Evolutionary conservation across 1,284 basidiomycete species (phyloP), one percentile per base, ranked within the genome.

Genomic region (Puccinia hordei): DNA sequence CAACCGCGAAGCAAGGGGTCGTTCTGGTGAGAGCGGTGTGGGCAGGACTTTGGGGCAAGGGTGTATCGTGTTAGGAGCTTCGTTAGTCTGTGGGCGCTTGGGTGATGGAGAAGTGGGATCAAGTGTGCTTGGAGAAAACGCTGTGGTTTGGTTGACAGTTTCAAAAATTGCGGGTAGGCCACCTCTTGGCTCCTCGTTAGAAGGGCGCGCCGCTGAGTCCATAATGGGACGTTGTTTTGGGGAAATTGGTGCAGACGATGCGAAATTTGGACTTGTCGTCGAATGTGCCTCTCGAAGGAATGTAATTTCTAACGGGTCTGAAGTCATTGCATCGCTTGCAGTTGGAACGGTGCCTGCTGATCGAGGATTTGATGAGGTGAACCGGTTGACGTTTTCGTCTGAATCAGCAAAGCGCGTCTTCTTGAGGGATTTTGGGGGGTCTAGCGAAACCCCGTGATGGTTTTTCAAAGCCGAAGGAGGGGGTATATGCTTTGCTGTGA

Each of bases 401-500:
- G 27, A 69, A 5, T 65, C 51, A 78, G 49, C 51, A 44, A 78
- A 78, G 53, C 75, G 63, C n/a, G 63, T 30, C 38, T 78, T 78
- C 30, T 78, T 78, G 24, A 57, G 33, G 13, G 75, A 78, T 68
- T 78, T 78, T 22, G 75, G 75, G 49, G 59, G 63, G 9, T 65
- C 75, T n/a, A 35, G 30, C 38, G 44, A 55, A 57, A 51, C n/a
- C 13, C 63, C 27, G 61, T n/a, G 30, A 68, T 35, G 46, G 24
- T 78, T 78, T 55, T 78, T 78, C 51, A 78, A 69, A 38, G 75
- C 75, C 30, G 75, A 78, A 35, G 75, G 75, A 27, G 49, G 75
- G 12, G 55, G 38, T 30, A 65, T 33, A 6, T 49, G 61, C 35
- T 35, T 55, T 24, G 53, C 12, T 8, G 65, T 33, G 44, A 57